Evolutionary conservation across 164 flowering plant species (phyloP), one percentile per base, ranked within the genome.

Genomic region (Hamamelis virginiana): DNA sequence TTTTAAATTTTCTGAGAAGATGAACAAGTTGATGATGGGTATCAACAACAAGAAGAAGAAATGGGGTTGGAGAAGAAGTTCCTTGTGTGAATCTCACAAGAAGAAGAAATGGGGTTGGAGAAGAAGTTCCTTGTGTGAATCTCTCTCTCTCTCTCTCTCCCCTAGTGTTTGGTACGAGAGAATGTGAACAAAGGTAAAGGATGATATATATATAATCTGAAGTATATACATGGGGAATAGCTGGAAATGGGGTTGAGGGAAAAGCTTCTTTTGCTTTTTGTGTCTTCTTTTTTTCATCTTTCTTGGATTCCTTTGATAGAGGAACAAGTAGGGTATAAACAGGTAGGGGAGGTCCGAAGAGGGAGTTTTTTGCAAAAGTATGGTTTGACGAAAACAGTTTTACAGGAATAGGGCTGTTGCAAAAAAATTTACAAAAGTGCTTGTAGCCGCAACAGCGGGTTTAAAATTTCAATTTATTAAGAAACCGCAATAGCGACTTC

Each of bases 281-380:
- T 53, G 13, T 57, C 69, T 69, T 15, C 44, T 46, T 59, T 57
- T 65, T 25, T 12, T 45, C 65, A 26, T 59, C 45, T 28, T 11
- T 28, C 12, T 75, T 45, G 74, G 79, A 74, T 78, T 73, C 81
- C 56, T 76, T 78, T 76, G 72, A 62, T 73, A 28, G 68, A 56
- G 73, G 75, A 65, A 16, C 43, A 78, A 74, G 80, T 11, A 78
- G 74, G 74, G 81, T 65, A 76, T 74, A 70, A 73, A 69, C 73
- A 72, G 78, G 68, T 75, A 72, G 70, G 62, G 22, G 59, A 72
- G 65, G 61, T 33, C 41, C 2, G 41, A 33, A 48, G 71, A 69
- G n/a, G n/a, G n/a, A n/a, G n/a, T n/a, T n/a, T n/a, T n/a, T n/a
- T n/a, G n/a, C n/a, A n/a, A n/a, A n/a, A n/a, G n/a, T n/a, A n/a